A percentile compares a stretch with the other conserved stretches of the same genome.
Conservation (phyloP, 768 basidiomycete genomes). For the Agrocybe pediades region DNA sequence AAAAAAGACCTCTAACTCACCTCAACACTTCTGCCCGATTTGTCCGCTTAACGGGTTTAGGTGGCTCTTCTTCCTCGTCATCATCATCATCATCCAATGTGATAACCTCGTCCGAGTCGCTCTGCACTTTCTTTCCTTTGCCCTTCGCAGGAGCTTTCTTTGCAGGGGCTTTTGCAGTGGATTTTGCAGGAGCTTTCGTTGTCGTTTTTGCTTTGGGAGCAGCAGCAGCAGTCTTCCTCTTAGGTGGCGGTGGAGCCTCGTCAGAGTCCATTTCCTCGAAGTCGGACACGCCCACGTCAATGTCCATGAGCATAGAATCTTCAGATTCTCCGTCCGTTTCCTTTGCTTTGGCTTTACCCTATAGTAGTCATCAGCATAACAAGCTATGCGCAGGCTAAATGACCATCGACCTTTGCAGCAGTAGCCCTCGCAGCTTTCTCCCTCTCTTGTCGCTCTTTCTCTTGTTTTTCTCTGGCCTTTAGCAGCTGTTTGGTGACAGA, state of each 20-base stretch:
- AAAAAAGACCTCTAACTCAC: slow-evolving; percentile 32
- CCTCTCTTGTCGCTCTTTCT: slow-evolving; percentile 60
- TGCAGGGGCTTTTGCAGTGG: slow-evolving; percentile 39
- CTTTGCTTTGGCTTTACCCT: slow-evolving; percentile 57
- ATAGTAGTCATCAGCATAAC: neutral
- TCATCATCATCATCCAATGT: slow-evolving; percentile 60
- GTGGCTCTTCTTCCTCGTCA: slow-evolving; percentile 46
- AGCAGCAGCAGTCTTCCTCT: slow-evolving; percentile 40
- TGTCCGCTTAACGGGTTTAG: slow-evolving; percentile 54
- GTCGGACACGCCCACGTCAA: slow-evolving; percentile 55
- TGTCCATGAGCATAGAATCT: slow-evolving; percentile 81
- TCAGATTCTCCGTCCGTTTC: slow-evolving; percentile 52
- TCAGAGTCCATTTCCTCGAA: slow-evolving; percentile 53
- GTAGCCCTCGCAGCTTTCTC: slow-evolving; percentile 43
- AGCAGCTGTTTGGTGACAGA: slow-evolving; percentile 45
- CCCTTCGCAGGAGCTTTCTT: slow-evolving; percentile 29
- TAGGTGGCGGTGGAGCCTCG: slow-evolving; percentile 42
- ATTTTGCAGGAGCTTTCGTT: slow-evolving; percentile 36
- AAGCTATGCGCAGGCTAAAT: neutral
- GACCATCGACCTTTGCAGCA: slow-evolving; percentile 25
- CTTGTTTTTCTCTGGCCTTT: slow-evolving; percentile 71
- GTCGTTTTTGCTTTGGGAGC: slow-evolving; percentile 40
- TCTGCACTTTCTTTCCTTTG: slow-evolving; percentile 25
- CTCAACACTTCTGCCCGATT: slow-evolving; percentile 67
- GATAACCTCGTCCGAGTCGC: slow-evolving; percentile 50